A percentile compares a stretch with the other conserved stretches of the same genome.
Conservation (phyloP, 139 green algal genomes). For the Zygnema cylindricum region DNA sequence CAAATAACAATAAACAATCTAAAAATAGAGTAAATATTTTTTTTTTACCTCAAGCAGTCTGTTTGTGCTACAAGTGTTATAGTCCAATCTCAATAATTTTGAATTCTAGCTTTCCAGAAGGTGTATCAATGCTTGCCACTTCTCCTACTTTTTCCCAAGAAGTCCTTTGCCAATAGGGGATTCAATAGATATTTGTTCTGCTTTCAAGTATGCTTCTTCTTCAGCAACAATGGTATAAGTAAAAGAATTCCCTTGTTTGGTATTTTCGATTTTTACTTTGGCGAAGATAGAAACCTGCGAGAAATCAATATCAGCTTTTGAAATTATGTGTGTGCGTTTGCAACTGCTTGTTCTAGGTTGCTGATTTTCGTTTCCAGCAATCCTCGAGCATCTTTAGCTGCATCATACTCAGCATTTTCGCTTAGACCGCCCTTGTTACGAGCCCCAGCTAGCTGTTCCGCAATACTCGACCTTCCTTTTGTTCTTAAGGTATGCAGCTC, state of each 20-base stretch:
- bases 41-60: too few species aligned
- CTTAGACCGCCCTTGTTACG: not conserved
- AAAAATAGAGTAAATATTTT: slow-evolving; percentile 1
- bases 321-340: not conserved
- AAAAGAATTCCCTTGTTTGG: not conserved
- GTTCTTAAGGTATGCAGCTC: too few species aligned
- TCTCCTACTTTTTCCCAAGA: not conserved
- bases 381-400: not conserved
- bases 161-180: slow-evolving; percentile 7
- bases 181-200: not conserved
- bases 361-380: slow-evolving; percentile 1
- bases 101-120: not conserved
- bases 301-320: not conserved
- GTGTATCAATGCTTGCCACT: not conserved
- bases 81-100: not conserved
- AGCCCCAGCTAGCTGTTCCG: not conserved
- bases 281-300: not conserved
- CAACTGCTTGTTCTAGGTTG: not conserved
- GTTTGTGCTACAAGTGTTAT: too few species aligned
- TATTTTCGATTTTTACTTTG: slow-evolving; percentile 2
- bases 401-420: slow-evolving; percentile 10
- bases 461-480: too few species aligned
- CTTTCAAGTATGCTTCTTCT: slow-evolving; percentile 1
- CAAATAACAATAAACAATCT: not conserved
- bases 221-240: not conserved